These are phyloP conservation scores for Westerdykella aurantiaca DNA, from an alignment of 2,329 filamentous ascomycete species.

Conservation along the genomic window DNA sequence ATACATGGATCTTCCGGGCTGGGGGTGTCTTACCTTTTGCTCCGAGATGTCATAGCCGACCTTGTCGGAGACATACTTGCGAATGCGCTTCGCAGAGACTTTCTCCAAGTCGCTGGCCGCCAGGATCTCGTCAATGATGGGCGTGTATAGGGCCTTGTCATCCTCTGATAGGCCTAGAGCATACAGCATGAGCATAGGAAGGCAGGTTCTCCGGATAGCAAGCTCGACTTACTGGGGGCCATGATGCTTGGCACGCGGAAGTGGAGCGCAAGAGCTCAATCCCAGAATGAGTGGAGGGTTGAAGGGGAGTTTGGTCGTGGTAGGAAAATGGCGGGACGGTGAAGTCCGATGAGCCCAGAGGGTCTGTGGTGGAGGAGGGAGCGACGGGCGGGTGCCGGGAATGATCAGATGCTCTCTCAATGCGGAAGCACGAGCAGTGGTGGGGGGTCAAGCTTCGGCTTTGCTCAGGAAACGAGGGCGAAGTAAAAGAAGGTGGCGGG, in stretches of 20 bases:
- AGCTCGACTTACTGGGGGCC: slow-evolving; percentile 20
- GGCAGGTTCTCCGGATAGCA: not conserved
- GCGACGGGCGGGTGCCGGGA: not conserved
- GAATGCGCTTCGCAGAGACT: slow-evolving; percentile 60
- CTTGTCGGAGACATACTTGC: slow-evolving; percentile 56
- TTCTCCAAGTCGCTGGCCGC: slow-evolving; percentile 56
- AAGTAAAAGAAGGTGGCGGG: not conserved
- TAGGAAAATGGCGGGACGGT: not conserved
- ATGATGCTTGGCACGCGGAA: slow-evolving; percentile 15
- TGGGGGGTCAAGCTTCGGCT: slow-evolving; percentile 10
- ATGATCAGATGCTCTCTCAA: slow-evolving; percentile 9
- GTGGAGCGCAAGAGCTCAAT: not conserved
- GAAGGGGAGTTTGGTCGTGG: not conserved
- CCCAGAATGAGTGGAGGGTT: not conserved
- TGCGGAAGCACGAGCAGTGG: slow-evolving; percentile 1
- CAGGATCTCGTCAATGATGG: slow-evolving; percentile 60
- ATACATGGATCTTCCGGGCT: slow-evolving; percentile 2
- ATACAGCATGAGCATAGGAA: not conserved
- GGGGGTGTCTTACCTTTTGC: slow-evolving; percentile 49
- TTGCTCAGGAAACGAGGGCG: not conserved
- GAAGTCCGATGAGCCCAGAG: not conserved
- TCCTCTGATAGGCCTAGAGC: slow-evolving; percentile 41
- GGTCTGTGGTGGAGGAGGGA: slow-evolving; percentile 1
- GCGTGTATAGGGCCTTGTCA: slow-evolving; percentile 46
- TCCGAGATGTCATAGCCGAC: slow-evolving; percentile 57